Base-by-base conservation (phyloP, 768 basidiomycete species). In the Trametes cinnabarina region DNA sequence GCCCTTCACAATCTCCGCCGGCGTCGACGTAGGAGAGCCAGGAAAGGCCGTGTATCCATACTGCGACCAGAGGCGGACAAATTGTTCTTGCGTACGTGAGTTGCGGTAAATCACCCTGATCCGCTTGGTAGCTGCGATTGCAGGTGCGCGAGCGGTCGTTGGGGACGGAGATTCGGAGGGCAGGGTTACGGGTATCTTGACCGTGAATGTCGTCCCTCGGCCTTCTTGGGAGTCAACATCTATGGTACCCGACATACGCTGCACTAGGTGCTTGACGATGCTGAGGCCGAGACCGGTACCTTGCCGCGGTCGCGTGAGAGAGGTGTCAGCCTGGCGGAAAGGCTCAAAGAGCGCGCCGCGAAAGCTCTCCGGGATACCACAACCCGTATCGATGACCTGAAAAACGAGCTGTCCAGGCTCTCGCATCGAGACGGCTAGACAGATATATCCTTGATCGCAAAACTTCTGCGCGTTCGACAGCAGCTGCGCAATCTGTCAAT, bases 181-280 rank as follows among this genome's bases (percentile, higher is more conserved):
- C n/a, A 64, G 19, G 0, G 58, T 60, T 28, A 67, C 55, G 0
- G 69, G 69, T 0, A 70, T 49, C 51, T 63, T 65, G 40, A 70
- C 66, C 3, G 55, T 67, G 55, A 70, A 70, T 2, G 66, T 67
- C 32, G 54, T 66, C 0, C 69, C 69, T 25, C 57, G 58, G 35
- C 65, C 64, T 42, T 67, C 69, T 14, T 57, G 59, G 8, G 65
- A 65, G 22, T 70, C 63, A 17, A 70, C 69, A 10, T 67, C 67
- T n/a, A 70, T 61, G 8, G 63, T 58, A 2, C 69, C 69, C 7
- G 56, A 62, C 69, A 70, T 70, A 7, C 69, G 67, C 47, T 68
- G 65, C 3, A 70, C 66, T 7, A 70, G 65, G 30, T 70, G 69
- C 56, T 68, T 70, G 48, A 70, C 67, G 47, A 70, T 70, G 58